Evolutionary conservation across 257 asterid species (phyloP), one percentile per base, ranked within the genome.

Genomic region (Petunia secreta): DNA sequence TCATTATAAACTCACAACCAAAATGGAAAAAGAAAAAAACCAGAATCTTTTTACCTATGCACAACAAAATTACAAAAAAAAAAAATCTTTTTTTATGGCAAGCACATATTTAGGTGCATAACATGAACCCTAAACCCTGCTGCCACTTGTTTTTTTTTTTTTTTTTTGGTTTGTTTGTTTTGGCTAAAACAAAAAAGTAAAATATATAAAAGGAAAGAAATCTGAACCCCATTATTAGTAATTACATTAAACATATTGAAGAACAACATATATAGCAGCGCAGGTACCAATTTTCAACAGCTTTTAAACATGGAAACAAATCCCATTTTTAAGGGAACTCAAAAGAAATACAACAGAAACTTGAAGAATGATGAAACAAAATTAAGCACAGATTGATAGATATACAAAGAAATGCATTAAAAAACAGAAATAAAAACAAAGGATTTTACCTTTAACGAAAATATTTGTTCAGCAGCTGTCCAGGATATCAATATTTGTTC

Each of bases 401-500:
- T 1, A 71, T 46, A 46, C 15, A 68, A 2, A 13, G 2, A 3
- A 8, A 40, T 6, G 4, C 25, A 16, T 55, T 34, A 66, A 64
- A 38, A 65, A 1, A 8, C 67, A 48, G 1, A 43, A 44, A 1
- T 2, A 2, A 8, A 8, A 37, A 43, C 41, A 43, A 8, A 4
- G 46, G 58, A 50, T 38, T 25, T 46, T 71, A 71, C 77, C 60
- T 71, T 71, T 25, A 25, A 25, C 25, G 25, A 25, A 25, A 25
- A 25, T 25, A 25, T 25, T 69, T 69, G 68, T 63, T 36, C 7
- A 63, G 68, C 68, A 63, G 68, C 40, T 63, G 10, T 34, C 62
- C 77, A 71, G 60, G 44, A 71, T 71, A 71, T 71, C 13, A 25
- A 25, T 25, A 25, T 25, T 69, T 69, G 68, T 63, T 36, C 7